Evolutionary conservation across 2,329 filamentous ascomycete species (phyloP).

Genomic region (Fusarium illudens): DNA sequence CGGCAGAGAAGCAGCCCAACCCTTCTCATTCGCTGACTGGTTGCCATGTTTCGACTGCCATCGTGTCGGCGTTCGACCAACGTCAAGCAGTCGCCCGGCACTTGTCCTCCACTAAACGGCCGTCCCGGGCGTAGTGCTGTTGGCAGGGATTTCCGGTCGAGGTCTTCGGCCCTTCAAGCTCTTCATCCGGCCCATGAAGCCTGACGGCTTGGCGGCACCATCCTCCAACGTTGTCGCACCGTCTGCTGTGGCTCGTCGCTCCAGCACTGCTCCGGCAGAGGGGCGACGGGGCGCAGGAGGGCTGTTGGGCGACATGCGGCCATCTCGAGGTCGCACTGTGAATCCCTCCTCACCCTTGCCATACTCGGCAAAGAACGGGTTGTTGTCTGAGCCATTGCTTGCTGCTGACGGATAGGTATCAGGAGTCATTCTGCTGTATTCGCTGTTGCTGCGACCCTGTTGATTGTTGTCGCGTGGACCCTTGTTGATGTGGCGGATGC

Average conservation of each 20-base stretch:
- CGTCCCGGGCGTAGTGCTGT: slow-evolving; percentile 51
- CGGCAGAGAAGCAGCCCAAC: slow-evolving; percentile 3
- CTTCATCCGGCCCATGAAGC: slow-evolving; percentile 82
- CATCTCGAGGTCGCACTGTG: slow-evolving; percentile 53
- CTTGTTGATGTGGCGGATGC: slow-evolving; percentile 84
- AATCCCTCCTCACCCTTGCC: slow-evolving; percentile 64
- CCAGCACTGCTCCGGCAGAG: slow-evolving; percentile 57
- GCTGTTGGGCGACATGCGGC: slow-evolving; percentile 61
- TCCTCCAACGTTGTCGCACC: slow-evolving; percentile 51
- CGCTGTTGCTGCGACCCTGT: slow-evolving; percentile 63
- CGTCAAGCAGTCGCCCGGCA: slow-evolving; percentile 34
- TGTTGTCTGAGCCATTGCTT: slow-evolving; percentile 55
- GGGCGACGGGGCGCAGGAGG: slow-evolving; percentile 57
- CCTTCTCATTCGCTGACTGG: slow-evolving; percentile 10
- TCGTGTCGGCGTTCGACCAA: slow-evolving; percentile 22
- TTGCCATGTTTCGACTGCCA: slow-evolving; percentile 21
- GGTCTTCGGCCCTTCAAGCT: slow-evolving; percentile 74
- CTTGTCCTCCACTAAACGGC: slow-evolving; percentile 49
- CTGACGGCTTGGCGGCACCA: slow-evolving; percentile 59
- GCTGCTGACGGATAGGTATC: slow-evolving; percentile 47
- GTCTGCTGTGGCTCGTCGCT: slow-evolving; percentile 72
- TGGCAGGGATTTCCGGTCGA: slow-evolving; percentile 48
- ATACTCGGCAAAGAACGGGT: slow-evolving; percentile 88
- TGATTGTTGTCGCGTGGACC: slow-evolving; percentile 68
- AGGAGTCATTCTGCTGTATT: slow-evolving; percentile 54